Evolutionary conservation across 345 rosid species (phyloP).

Genomic region (Pugionium cornutum): DNA sequence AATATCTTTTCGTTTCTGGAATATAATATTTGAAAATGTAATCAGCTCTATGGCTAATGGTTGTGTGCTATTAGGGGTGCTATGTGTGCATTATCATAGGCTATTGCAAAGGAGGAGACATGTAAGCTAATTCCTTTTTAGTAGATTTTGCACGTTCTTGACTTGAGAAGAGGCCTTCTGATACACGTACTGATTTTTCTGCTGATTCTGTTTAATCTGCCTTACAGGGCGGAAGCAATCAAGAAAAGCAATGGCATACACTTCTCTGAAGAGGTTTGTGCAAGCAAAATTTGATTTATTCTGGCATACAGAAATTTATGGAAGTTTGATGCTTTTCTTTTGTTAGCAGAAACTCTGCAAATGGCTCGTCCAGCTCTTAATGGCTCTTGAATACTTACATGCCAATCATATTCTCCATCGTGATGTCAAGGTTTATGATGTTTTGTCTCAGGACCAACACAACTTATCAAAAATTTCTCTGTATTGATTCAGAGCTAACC

Average conservation of each 20-base stretch:
- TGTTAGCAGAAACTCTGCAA: conserved; percentile 84
- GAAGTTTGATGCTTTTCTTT: conserved; percentile 12
- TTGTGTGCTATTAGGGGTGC: conserved; percentile 72
- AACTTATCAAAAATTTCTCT: not conserved
- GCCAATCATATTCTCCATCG: conserved; percentile 96
- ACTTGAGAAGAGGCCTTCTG: conserved; percentile 14
- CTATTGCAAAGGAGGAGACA: conserved; percentile 99
- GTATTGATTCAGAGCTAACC: conserved; percentile 22
- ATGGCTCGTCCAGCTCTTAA: conserved; percentile 94
- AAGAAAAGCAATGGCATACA: conserved; percentile 81
- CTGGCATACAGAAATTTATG: conserved; percentile 15
- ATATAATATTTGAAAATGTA: not conserved
- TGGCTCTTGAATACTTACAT: conserved; percentile 99
- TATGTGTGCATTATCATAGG: conserved; percentile 97
- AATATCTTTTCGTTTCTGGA: not conserved
- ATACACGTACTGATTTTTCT: conserved; percentile 9
- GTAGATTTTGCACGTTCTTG: conserved; percentile 16
- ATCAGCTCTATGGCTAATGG: conserved; percentile 14
- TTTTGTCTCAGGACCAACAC: conserved; percentile 13
- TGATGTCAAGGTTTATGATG: conserved; percentile 82
- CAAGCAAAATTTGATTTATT: not conserved
- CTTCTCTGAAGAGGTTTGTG: conserved; percentile 84
- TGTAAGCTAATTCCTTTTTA: conserved; percentile 60
- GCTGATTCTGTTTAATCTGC: not conserved
- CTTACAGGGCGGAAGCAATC: conserved; percentile 84